Conservation (phyloP, 352 stramenopile species). For the Stramenopiles sp. region DNA sequence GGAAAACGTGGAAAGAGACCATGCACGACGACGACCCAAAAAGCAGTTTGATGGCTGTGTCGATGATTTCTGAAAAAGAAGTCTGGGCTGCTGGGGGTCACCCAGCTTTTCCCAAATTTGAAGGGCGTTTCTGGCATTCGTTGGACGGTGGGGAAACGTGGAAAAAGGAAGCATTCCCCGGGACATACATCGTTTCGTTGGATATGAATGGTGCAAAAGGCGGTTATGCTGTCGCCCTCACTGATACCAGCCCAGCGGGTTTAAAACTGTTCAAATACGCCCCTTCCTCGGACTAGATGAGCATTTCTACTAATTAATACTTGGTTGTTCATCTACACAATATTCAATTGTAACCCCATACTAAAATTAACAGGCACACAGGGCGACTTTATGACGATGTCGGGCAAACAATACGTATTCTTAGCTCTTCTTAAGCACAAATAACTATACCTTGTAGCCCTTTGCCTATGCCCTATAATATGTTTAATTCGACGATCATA, state of each 20-base stretch:
- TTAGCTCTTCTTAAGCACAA: no score
- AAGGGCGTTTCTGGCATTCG: neutral
- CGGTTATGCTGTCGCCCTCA: neutral
- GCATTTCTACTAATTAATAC: no score
- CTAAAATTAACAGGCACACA: no score
- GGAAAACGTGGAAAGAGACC: neutral
- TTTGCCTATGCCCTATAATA: no score
- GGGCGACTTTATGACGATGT: no score
- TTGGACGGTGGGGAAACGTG: slow-evolving; percentile 4
- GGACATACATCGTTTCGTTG: neutral
- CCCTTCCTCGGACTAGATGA: no score
- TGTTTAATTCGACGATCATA: no score
- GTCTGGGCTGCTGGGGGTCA: neutral
- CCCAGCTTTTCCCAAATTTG: neutral
- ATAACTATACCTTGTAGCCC: no score
- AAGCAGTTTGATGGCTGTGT: neutral
- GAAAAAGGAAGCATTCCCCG: neutral
- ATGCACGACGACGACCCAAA: neutral
- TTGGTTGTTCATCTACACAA: no score
- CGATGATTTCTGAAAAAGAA: neutral
- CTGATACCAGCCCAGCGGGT: neutral
- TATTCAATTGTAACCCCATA: no score
- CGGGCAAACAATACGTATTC: no score
- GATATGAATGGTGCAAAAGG: neutral
- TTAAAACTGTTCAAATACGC: no score